A percentile compares a stretch with the other conserved stretches of the same genome.
Conservation (phyloP, 1,284 basidiomycete species). For the Ganoderma meredithae region DNA sequence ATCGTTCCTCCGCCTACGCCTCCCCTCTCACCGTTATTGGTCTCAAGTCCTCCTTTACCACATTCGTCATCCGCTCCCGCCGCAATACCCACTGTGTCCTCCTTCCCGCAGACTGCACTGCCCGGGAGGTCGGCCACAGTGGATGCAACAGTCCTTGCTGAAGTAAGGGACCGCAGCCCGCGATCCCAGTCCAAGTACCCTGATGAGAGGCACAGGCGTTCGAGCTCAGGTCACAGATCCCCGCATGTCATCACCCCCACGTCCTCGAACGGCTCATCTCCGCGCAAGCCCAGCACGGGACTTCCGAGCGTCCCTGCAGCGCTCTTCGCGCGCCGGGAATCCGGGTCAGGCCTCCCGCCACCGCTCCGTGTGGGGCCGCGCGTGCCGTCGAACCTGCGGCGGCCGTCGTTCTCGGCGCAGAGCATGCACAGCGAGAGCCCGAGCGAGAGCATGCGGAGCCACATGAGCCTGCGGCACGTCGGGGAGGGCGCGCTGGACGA, state of each 20-base stretch:
- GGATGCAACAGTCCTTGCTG: constrained; percentile 17
- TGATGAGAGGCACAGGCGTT: constrained; percentile 27
- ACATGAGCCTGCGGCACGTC: constrained; percentile 55
- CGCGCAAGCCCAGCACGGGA: constrained; percentile 50
- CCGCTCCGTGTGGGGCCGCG: constrained; percentile 30
- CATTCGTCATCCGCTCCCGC: constrained; percentile 55
- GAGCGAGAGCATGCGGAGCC: constrained; percentile 34
- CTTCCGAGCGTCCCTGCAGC: constrained; percentile 53
- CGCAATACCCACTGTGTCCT: constrained; percentile 43
- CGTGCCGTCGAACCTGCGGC: constrained; percentile 34
- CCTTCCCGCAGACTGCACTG: constrained; percentile 11
- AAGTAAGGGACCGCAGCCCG: constrained; percentile 30
- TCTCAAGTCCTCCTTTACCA: constrained; percentile 38
- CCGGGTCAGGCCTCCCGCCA: constrained; percentile 30
- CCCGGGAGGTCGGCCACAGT: constrained; percentile 34
- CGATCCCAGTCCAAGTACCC: constrained; percentile 31
- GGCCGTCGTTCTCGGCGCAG: constrained; percentile 37
- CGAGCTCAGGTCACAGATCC: constrained; percentile 34
- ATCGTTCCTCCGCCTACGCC: constrained; percentile 43
- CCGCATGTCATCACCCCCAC: constrained; percentile 39
- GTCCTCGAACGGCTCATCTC: constrained; percentile 69
- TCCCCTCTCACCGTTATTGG: constrained; percentile 35
- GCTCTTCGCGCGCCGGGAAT: constrained; percentile 37
- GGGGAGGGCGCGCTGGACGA: constrained; percentile 82
- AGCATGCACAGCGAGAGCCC: constrained; percentile 37